Evolutionary conservation across 306 rosid genomes (phyloP).

Genomic region (Sesbania bispinosa): DNA sequence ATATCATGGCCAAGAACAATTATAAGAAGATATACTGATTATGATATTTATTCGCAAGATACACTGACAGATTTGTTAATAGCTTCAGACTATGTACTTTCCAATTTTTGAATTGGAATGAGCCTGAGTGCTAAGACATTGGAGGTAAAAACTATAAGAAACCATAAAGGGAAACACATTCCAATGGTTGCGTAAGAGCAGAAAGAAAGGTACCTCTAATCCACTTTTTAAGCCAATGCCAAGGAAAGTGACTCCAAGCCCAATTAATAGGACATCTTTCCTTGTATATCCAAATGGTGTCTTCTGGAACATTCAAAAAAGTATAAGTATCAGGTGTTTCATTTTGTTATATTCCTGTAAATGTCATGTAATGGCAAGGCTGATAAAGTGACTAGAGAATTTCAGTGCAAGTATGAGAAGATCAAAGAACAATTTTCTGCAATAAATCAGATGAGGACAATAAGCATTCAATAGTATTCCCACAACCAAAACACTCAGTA

Average conservation of each 20-base stretch:
- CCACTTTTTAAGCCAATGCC: constrained; percentile 86
- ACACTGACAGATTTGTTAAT: not conserved
- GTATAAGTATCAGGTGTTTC: not conserved
- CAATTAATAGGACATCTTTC: constrained; percentile 91
- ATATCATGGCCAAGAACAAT: not conserved
- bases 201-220: constrained; percentile 58
- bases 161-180: not conserved
- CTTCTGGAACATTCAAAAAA: constrained; percentile 37
- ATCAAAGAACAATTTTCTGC: not conserved
- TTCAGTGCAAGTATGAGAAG: constrained; percentile 1
- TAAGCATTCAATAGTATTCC: too few species aligned
- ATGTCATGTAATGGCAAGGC: not conserved
- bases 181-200: not conserved
- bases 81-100: not conserved
- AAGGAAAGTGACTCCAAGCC: constrained; percentile 70
- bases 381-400: not conserved
- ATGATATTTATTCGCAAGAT: not conserved
- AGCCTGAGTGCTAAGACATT: not conserved
- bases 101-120: not conserved
- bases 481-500: not conserved
- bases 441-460: constrained; percentile 10
- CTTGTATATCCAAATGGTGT: constrained; percentile 82
- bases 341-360: not conserved
- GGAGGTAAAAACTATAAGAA: not conserved
- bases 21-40: not conserved